A percentile compares a stretch with the other conserved stretches of the same genome.
Evolutionary conservation across 495 filamentous ascomycete species (phyloP).

Genomic region (Podospora australis): DNA sequence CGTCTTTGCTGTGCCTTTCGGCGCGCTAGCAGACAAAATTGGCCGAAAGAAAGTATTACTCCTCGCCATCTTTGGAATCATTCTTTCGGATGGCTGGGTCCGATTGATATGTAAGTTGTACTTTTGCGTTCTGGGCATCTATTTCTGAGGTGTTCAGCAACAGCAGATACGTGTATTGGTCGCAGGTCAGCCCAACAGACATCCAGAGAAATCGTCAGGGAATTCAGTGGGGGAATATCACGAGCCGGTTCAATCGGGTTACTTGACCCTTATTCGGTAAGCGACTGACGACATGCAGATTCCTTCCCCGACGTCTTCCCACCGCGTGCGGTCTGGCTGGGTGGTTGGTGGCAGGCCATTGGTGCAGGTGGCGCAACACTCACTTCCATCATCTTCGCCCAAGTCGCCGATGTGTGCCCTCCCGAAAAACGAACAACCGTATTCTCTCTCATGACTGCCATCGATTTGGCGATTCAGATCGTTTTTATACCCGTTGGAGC

Average conservation of each 20-base stretch:
- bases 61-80: constrained; percentile 27
- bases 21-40: constrained; percentile 40
- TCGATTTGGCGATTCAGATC: constrained; percentile 2
- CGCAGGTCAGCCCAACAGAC: no score
- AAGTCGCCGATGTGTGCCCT: constrained; percentile 50
- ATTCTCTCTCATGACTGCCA: constrained; percentile 45
- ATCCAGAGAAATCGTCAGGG: no score
- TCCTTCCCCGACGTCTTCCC: constrained; percentile 36
- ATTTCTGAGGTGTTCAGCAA: no score
- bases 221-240: no score
- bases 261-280: no score
- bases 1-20: constrained; percentile 38
- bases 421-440: constrained; percentile 34
- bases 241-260: no score
- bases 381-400: constrained; percentile 44
- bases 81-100: constrained; percentile 31
- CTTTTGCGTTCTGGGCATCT: not conserved
- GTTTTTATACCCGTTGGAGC: constrained; percentile 40
- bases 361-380: constrained; percentile 47
- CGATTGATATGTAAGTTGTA: constrained; percentile 23
- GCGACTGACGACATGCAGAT: constrained; percentile 11
- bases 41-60: constrained; percentile 38
- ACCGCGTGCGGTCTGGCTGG: constrained; percentile 45
- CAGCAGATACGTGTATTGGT: no score
- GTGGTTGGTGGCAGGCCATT: constrained; percentile 41